Base-by-base conservation (phyloP, 345 rosid species). In the Isatis tinctoria region DNA sequence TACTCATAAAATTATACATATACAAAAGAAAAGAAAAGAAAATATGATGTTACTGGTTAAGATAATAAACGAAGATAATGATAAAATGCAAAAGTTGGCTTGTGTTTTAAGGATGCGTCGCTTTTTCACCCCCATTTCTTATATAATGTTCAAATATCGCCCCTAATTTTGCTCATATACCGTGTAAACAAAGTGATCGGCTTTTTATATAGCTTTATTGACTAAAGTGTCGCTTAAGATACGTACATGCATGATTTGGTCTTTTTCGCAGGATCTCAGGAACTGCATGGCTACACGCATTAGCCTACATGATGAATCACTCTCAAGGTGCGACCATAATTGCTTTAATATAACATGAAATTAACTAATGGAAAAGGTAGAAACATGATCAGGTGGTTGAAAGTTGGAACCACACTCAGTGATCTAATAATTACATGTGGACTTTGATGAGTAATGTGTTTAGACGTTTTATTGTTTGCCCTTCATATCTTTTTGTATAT, bases 21-120 rank as follows among this genome's bases (percentile, higher is more conserved):
- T 28, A 52, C 57, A 26, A 26, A 53, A 52, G n/a, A 53, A 27
- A 53, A 52, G n/a, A 53, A 27, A 56, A 16, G 6, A 8, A 54
- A 54, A 14, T 26, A 37, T 37, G 45, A 58, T 65, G 12, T 16
- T 4, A 26, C 51, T 30, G 11, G 2, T 66, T 8, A 67, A 18
- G 8, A 56, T 44, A 54, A 52, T 22, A 44, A 17, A 54, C n/a
- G 17, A 52, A 28, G 36, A 73, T 35, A 33, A 65, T 24, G 65
- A 57, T 66, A 59, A 37, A 67, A 60, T 27, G n/a, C 2, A 10
- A 49, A 78, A 60, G 67, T 43, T 80, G 70, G 74, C 82, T 85
- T 85, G 74, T n/a, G 74, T 76, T 80, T 79, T 62, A 82, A 74
- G 85, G 76, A 78, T 71, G 54, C 61, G 72, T 45, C 22, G 30